Evolutionary conservation across 2,329 filamentous ascomycete species (phyloP), one percentile per base, ranked within the genome.

Genomic region (Botrytis porri): DNA sequence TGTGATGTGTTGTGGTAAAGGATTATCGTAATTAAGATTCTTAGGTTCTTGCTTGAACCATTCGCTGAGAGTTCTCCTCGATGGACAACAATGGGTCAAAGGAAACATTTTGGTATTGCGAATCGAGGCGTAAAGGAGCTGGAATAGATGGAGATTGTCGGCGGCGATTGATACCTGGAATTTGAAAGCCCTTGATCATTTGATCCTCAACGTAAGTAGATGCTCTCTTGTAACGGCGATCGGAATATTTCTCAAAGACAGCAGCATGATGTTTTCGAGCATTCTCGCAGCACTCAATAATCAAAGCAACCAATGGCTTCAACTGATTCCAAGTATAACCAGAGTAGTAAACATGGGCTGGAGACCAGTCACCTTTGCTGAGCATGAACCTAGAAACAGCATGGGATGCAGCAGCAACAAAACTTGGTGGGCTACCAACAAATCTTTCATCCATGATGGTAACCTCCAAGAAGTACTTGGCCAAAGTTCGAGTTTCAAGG

Each of bases 381-480:
- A 99, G 85, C 86, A 99, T 93, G 80, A 95, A 83, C 74, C 95
- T 92, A 59, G 96, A 93, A 69, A 99, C 86, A 81, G 95, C 98
- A 82, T 99, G 96, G 37, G 96, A 93, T 41, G 93, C 95, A 29
- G 96, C 96, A 72, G 96, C 93, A 70, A 95, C 85, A 81, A 93
- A 98, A 86, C 95, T 98, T 3, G 95, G 93, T 45, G 93, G 92
- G 78, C 92, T 94, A 39, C 93, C 93, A 51, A 99, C 94, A 80
- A 99, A 98, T 32, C 95, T 92, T 85, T 98, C 95, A 81, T 99
- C 96, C 94, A 98, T 98, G 81, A 98, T 91, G 54, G 94, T 97
- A 72, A 98, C 88, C 82, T 99, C 96, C 39, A 99, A 87, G 83
- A 99, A 98, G 84, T 99, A 99, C 84, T 99, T 99, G 78, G 96